These are phyloP conservation scores for Alternaria arborescens DNA, from an alignment of 2,329 filamentous ascomycete species.

Conservation along the genomic window DNA sequence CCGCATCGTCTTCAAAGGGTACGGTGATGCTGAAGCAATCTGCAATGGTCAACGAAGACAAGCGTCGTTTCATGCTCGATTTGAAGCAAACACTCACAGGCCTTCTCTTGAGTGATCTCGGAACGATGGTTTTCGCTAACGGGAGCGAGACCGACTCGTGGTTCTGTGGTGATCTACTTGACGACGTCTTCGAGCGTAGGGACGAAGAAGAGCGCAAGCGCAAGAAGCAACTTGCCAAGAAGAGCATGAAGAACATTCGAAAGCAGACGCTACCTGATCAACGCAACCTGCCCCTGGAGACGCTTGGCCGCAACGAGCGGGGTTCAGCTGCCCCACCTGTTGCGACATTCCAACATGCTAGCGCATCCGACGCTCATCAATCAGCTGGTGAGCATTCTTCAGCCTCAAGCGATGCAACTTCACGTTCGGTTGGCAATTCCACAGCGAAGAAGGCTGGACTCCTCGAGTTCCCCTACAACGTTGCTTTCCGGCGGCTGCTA, in stretches of 20 bases:
- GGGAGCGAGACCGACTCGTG: constrained; percentile 94
- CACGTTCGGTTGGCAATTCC: constrained; percentile 52
- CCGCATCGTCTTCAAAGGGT: constrained; percentile 72
- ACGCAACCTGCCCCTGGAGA: constrained; percentile 53
- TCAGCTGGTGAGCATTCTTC: constrained; percentile 58
- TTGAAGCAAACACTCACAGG: constrained; percentile 83
- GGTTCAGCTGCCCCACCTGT: constrained; percentile 54
- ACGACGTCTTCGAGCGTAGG: constrained; percentile 53
- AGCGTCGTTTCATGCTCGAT: constrained; percentile 78
- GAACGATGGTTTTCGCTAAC: constrained; percentile 82
- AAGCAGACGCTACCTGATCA: constrained; percentile 44
- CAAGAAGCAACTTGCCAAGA: constrained; percentile 49
- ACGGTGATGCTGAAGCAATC: constrained; percentile 69
- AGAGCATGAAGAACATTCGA: constrained; percentile 70
- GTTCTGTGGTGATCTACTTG: constrained; percentile 71
- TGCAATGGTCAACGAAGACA: constrained; percentile 70
- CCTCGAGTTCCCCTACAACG: constrained; percentile 78
- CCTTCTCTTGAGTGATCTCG: constrained; percentile 86
- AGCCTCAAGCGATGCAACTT: constrained; percentile 56
- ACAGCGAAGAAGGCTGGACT: constrained; percentile 55
- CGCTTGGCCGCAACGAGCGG: constrained; percentile 53
- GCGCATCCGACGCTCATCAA: constrained; percentile 49
- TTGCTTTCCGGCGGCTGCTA: constrained; percentile 80
- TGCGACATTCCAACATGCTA: constrained; percentile 54
- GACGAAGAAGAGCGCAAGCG: constrained; percentile 53